Evolutionary conservation across 1,284 basidiomycete species (phyloP), one percentile per base, ranked within the genome.

Genomic region (Austroboletus niveus): DNA sequence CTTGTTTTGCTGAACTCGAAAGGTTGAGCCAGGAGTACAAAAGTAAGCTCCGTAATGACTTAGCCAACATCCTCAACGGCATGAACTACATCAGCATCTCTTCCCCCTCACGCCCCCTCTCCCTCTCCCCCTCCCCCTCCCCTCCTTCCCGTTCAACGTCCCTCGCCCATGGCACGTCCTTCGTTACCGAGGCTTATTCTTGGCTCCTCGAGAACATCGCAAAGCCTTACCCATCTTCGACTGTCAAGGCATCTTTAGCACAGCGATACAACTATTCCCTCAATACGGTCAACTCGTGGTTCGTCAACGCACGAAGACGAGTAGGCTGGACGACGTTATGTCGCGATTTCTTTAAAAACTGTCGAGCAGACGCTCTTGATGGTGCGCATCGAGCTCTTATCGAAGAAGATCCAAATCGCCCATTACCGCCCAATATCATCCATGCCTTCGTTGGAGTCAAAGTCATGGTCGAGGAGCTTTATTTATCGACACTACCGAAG

Each of bases 311-410:
- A 2, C 66, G 80, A 0, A 68, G 72, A 10, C 69, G 77, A 0
- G 79, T 80, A 3, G 79, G 79, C 0, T 81, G 79, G 80, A 78
- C 73, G 2, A 41, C 51, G 0, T 48, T 81, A 1, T 70, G 71
- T 8, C 72, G 67, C 31, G 52, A 58, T 1, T 51, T 55, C 5
- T 81, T 78, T 52, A 31, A 54, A 0, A 72, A 72, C 8, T 70
- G 71, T 29, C 66, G 73, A 9, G 58, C 55, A 0, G 66, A 73
- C 0, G 69, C 74, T 3, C 30, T 75, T 1, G 67, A 70, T 29
- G 74, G 72, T 0, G 77, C 79, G 0, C 61, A 59, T 2, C 63
- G 63, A 1, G 72, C 69, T 0, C 71, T 75, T 17, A 56, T 69
- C 3, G 49, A 68, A 11, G 66, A 60, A 42, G 64, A 67, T 36